phyloP scores from a whole-genome alignment of 306 rosid species.

The Gleditsia sinensis region DNA sequence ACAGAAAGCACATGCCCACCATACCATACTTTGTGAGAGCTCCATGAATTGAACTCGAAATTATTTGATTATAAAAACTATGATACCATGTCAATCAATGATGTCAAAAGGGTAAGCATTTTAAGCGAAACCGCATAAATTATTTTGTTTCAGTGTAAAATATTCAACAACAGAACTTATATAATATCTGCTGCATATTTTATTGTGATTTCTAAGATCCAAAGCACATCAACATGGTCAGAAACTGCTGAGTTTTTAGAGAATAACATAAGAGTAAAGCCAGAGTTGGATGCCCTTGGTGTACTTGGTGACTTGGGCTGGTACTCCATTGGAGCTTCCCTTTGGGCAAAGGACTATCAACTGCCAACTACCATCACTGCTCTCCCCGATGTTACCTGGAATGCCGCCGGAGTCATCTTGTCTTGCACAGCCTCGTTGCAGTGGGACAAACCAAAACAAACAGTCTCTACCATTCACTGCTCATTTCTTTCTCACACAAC shows the following conservation, averaged over 20 bases:
- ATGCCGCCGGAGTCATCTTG: conserved; percentile 60
- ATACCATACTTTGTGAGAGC: too few relatives aligned
- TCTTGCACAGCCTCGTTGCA: conserved; percentile 60
- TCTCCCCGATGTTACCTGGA: conserved; percentile 52
- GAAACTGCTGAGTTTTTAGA: conserved; percentile 49
- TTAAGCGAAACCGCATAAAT: too few relatives aligned
- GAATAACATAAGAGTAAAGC: conserved; percentile 62
- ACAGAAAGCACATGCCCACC: too few relatives aligned
- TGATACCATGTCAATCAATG: too few relatives aligned
- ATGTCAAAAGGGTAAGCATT: too few relatives aligned
- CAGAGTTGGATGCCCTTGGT: conserved; percentile 74
- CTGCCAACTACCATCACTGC: conserved; percentile 59
- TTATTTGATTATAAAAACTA: too few relatives aligned
- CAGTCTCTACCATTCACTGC: conserved; percentile 64
- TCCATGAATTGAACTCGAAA: too few relatives aligned
- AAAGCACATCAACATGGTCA: conserved; percentile 62
- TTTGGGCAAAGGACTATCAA: conserved; percentile 72
- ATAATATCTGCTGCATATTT: background rate
- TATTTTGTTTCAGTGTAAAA: too few relatives aligned
- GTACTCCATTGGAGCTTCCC: conserved; percentile 75
- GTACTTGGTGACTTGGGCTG: conserved; percentile 74
- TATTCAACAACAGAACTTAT: background rate
- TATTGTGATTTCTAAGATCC: conserved; percentile 48
- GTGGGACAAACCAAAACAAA: conserved; percentile 55
- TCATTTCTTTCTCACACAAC: conserved; percentile 67